phyloP scores from a whole-genome alignment of 108 stramenopile species.

The Licmophora abbreviata region DNA sequence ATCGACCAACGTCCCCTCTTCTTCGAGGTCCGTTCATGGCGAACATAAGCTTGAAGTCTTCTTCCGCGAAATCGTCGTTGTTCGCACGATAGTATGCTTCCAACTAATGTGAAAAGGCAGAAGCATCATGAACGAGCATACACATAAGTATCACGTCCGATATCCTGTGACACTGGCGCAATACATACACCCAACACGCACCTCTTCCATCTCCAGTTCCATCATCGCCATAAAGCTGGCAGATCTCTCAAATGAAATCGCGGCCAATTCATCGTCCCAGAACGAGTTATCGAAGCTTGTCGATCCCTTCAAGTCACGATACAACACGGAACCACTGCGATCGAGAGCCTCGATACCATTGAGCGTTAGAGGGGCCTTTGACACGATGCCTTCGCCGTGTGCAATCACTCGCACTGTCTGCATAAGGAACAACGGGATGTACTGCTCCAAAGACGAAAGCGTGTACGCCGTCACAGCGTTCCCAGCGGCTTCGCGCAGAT shows the following conservation, averaged over 20 bases:
- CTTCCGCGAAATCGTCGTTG: conserved; percentile 57
- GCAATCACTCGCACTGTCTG: conserved; percentile 76
- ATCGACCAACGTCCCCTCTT: conserved; percentile 59
- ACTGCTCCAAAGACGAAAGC: conserved; percentile 80
- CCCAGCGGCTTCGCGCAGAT: conserved; percentile 75
- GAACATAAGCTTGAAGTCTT: conserved; percentile 81
- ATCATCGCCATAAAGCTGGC: conserved; percentile 80
- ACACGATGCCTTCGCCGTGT: conserved; percentile 45
- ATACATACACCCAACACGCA: neutral
- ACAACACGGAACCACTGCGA: conserved; percentile 77
- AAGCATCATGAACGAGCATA: neutral
- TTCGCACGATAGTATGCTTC: conserved; percentile 67
- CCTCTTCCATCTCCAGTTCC: conserved; percentile 72
- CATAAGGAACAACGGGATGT: conserved; percentile 76
- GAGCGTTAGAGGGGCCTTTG: conserved; percentile 57
- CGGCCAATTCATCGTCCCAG: conserved; percentile 81
- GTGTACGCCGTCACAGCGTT: conserved; percentile 78
- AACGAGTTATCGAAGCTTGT: conserved; percentile 81
- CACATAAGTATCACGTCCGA: conserved; percentile 2
- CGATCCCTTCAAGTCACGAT: conserved; percentile 78
- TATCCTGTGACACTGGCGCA: neutral
- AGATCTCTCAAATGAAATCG: conserved; percentile 74
- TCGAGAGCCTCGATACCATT: conserved; percentile 81
- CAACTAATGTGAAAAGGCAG: conserved; percentile 9
- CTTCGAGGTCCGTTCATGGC: conserved; percentile 67